phyloP scores from a whole-genome alignment of 257 asterid genomes.

The Apocynum venetum region DNA sequence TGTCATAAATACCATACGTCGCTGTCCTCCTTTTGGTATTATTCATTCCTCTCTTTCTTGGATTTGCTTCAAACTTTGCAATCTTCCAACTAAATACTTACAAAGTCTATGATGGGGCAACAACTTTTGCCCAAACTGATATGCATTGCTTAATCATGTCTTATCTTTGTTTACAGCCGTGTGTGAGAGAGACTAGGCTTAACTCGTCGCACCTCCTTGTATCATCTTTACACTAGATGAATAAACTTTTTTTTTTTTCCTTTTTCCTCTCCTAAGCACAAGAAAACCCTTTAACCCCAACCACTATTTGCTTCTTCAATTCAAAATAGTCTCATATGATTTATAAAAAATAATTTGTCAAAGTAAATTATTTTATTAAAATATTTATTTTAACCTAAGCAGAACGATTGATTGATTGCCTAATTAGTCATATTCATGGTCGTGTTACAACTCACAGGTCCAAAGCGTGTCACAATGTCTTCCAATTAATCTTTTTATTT shows the following conservation, averaged over 20 bases:
- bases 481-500: background rate
- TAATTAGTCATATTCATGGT: too few species aligned
- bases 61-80: background rate
- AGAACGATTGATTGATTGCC: too few species aligned
- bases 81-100: conserved; percentile 9
- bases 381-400: too few species aligned
- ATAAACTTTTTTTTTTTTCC: too few species aligned
- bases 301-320: background rate
- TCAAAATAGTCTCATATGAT: too few species aligned
- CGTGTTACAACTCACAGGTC: too few species aligned
- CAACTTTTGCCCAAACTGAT: background rate
- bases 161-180: background rate
- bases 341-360: too few species aligned
- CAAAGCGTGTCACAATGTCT: background rate
- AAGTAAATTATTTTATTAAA: too few species aligned
- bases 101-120: background rate
- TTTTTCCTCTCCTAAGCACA: too few species aligned
- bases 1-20: conserved; percentile 17
- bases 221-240: too few species aligned
- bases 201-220: too few species aligned
- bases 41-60: conserved; percentile 10
- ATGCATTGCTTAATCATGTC: background rate
- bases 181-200: too few species aligned
- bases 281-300: background rate
- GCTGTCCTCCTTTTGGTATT: conserved; percentile 8